phyloP scores from a whole-genome alignment of 257 asterid species.

The Euphrasia confusa region DNA sequence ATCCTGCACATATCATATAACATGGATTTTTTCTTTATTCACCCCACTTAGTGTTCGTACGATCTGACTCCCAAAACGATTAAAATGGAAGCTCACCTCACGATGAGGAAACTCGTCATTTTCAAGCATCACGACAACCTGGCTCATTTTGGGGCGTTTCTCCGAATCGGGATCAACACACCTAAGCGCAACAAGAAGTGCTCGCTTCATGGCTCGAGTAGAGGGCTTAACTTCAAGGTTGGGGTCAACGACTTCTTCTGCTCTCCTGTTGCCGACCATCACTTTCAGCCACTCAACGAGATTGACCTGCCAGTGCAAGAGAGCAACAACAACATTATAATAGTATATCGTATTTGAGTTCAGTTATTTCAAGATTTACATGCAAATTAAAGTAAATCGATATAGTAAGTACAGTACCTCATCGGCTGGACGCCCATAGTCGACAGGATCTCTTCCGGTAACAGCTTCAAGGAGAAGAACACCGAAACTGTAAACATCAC shows the following conservation, averaged over 20 bases:
- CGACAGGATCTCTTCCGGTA: slow-evolving; percentile 95
- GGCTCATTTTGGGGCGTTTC: slow-evolving; percentile 92
- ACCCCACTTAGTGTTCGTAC: background rate
- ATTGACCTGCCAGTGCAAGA: slow-evolving; percentile 51
- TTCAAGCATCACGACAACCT: slow-evolving; percentile 84
- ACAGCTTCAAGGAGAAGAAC: slow-evolving; percentile 83
- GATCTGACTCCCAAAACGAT: background rate
- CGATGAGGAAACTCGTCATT: slow-evolving; percentile 73
- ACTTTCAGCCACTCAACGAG: slow-evolving; percentile 97
- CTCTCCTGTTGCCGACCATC: slow-evolving; percentile 91
- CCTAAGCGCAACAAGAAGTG: slow-evolving; percentile 82
- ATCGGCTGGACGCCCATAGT: slow-evolving; percentile 74
- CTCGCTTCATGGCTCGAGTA: slow-evolving; percentile 76
- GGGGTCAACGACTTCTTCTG: slow-evolving; percentile 90
- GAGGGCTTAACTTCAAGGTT: slow-evolving; percentile 66
- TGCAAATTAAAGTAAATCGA: slow-evolving; percentile 1
- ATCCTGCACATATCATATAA: background rate
- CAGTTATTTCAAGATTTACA: background rate
- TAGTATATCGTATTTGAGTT: background rate
- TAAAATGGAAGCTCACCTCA: slow-evolving; percentile 33
- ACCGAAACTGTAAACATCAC: slow-evolving; percentile 90
- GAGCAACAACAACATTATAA: slow-evolving; percentile 1
- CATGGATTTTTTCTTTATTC: background rate
- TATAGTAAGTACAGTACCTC: slow-evolving; percentile 55
- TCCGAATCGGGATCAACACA: slow-evolving; percentile 95